Base-by-base conservation (phyloP, 768 basidiomycete species). In the Suillus luteus region DNA sequence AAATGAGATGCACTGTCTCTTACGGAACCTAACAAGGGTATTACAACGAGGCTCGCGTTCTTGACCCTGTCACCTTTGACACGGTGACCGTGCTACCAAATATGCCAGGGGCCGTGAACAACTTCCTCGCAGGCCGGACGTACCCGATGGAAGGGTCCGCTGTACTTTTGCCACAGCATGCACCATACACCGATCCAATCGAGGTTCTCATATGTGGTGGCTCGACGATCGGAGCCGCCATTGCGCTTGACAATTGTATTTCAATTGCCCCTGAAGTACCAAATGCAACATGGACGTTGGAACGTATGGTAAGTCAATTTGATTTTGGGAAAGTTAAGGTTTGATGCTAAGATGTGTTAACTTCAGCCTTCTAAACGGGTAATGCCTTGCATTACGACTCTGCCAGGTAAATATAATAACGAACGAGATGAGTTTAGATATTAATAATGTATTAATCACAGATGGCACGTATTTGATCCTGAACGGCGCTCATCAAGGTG, bases 11-110 rank as follows among this genome's bases (percentile, higher is more conserved):
- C 12, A 40, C 11, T 38, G 1, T 11, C 27, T 57, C 59, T 37
- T 60, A 58, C 24, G 19, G 10, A 19, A n/a, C 24, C 24, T 52
- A 58, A 41, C 35, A 64, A 91, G 90, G 81, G 0, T 92, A 93
- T 70, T 92, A 86, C 77, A 93, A 93, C 65, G 89, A 93, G 73
- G 92, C 91, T 0, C 86, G 91, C 17, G 84, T 93, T 64, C 77
- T 93, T 33, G 83, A 93, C 63, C 86, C 88, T 0, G 77, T 71
- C 12, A 89, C 84, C 1, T 91, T 93, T 66, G 74, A 80, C 24
- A 92, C 91, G 0, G 73, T 86, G 61, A 75, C 75, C 6, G 75
- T 77, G 8, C 74, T 92, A 6, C 92, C 92, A 17, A 91, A 91
- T 67, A 86, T 90, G 66, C 91, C 92, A 0, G 91, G 87, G 0